Evolutionary conservation across 176 grass and related monocot species (phyloP).

Genomic region (Cymbopogon citratus): DNA sequence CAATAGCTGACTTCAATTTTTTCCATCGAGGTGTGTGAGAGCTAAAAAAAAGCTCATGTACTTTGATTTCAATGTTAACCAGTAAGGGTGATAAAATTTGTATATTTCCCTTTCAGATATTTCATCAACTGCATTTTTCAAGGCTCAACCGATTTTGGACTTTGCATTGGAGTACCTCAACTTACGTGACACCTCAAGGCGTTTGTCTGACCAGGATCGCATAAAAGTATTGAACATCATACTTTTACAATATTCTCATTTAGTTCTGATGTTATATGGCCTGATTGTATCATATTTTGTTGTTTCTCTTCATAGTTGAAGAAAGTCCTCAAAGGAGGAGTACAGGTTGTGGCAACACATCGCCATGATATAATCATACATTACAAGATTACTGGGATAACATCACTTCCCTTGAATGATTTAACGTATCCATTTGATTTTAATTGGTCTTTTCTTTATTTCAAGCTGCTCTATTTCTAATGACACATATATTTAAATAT

Average conservation of each 20-base stretch:
- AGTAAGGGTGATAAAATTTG: not conserved
- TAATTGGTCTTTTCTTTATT: not conserved
- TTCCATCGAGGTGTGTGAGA: no score
- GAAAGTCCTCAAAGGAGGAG: constrained; percentile 59
- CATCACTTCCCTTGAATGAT: constrained; percentile 34
- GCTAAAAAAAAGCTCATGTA: no score
- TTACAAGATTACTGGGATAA: constrained; percentile 61
- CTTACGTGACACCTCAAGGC: constrained; percentile 29
- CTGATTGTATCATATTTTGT: not conserved
- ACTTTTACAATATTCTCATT: not conserved
- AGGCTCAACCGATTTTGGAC: constrained; percentile 36
- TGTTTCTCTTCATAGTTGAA: constrained; percentile 43
- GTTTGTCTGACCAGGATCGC: constrained; percentile 41
- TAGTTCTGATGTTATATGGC: not conserved
- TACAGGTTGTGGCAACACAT: constrained; percentile 57
- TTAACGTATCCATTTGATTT: constrained; percentile 32
- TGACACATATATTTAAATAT: not conserved
- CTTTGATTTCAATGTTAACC: not conserved
- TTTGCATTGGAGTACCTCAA: constrained; percentile 45
- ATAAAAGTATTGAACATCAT: constrained; percentile 30
- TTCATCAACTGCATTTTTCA: constrained; percentile 74
- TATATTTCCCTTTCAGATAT: constrained; percentile 50
- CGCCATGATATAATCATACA: constrained; percentile 30
- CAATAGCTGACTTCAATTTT: no score
- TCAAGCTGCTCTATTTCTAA: not conserved